Percentiles rank a stretch among this genome's conserved stretches.
Conservation (phyloP, 2,329 filamentous ascomycete genomes). For the Phialocephala sp. region DNA sequence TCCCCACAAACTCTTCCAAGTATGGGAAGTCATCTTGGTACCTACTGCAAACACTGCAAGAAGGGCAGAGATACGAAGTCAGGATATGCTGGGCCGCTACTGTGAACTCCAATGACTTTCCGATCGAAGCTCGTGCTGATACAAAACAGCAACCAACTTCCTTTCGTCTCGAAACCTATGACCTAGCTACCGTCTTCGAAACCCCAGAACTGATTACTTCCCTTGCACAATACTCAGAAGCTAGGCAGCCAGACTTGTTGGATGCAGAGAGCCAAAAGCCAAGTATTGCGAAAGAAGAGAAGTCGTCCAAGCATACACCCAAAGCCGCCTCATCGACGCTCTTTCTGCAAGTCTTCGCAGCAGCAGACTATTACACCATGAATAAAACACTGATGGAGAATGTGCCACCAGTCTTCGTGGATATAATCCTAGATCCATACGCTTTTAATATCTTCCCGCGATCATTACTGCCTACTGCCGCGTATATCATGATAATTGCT, state of each 20-base stretch:
- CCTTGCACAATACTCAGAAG: constrained; percentile 65
- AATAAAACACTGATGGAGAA: constrained; percentile 75
- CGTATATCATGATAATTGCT: constrained; percentile 70
- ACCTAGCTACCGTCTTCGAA: constrained; percentile 65
- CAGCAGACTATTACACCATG: constrained; percentile 84
- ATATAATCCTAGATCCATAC: constrained; percentile 87
- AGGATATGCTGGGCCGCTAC: constrained; percentile 93
- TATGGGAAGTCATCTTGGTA: constrained; percentile 77
- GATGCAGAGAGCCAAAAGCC: constrained; percentile 28
- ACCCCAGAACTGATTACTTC: constrained; percentile 68
- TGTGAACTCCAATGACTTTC: constrained; percentile 58
- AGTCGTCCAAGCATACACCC: constrained; percentile 17
- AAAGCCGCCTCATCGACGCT: constrained; percentile 36
- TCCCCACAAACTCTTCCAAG: constrained; percentile 61
- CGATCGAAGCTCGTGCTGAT: constrained; percentile 25
- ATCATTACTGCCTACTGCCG: constrained; percentile 74
- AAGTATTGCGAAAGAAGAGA: constrained; percentile 13
- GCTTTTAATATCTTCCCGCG: constrained; percentile 78
- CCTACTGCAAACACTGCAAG: constrained; percentile 71
- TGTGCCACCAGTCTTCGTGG: constrained; percentile 76
- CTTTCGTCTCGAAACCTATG: constrained; percentile 72
- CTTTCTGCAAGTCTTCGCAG: constrained; percentile 70
- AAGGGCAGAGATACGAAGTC: constrained; percentile 83
- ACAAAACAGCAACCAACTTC: constrained; percentile 77
- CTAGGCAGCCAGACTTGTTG: constrained; percentile 47